Conservation (phyloP, 805 yeast species). For the Peterozyma toletana region DNA sequence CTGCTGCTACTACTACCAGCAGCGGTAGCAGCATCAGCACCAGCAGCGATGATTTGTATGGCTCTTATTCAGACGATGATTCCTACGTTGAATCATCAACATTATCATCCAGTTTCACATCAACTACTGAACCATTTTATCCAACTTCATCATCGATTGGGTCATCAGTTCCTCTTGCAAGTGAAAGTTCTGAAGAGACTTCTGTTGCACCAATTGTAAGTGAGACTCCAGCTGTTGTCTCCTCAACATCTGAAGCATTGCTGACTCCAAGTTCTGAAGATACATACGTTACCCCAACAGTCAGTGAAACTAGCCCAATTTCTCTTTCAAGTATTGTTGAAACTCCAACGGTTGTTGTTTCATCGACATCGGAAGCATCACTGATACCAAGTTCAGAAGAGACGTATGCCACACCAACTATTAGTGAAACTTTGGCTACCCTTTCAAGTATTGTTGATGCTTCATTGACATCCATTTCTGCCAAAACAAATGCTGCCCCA, state of each 20-base stretch:
- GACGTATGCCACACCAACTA: background rate
- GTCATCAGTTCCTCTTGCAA: conserved; percentile 10
- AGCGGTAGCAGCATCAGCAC: background rate
- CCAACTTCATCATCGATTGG: conserved; percentile 3
- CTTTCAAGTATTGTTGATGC: background rate
- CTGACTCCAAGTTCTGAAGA: background rate
- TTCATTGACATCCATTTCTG: background rate
- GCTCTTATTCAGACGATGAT: conserved; percentile 1
- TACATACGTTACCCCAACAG: background rate
- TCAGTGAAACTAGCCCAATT: background rate
- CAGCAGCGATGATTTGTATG: background rate
- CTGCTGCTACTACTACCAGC: background rate
- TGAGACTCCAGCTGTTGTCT: conserved; percentile 7
- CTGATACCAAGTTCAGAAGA: background rate
- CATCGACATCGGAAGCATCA: background rate
- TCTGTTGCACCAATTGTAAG: too few relatives aligned
- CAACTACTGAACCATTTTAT: background rate
- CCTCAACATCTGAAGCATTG: conserved; percentile 2
- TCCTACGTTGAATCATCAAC: background rate
- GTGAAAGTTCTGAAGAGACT: conserved; percentile 5
- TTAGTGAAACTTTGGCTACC: background rate
- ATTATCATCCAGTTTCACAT: background rate
- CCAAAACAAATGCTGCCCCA: background rate
- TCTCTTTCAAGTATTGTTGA: background rate
- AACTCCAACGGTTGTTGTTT: background rate